Percentiles rank a stretch among this genome's conserved stretches.
These are phyloP conservation scores for Podila epicladia DNA, from an alignment of 192 early-diverging fungal species.

Conservation along the genomic window DNA sequence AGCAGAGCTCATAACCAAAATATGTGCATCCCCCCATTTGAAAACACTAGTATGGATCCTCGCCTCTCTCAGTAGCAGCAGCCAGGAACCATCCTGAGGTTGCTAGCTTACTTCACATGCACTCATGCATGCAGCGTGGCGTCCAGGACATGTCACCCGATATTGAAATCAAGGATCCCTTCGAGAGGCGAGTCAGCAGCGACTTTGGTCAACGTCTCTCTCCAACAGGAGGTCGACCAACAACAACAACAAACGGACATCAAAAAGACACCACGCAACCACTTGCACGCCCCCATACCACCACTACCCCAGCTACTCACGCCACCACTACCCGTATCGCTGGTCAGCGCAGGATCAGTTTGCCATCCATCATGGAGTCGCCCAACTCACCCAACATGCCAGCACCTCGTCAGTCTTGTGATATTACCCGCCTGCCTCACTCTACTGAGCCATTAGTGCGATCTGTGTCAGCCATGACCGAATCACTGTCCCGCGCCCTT, in stretches of 20 bases:
- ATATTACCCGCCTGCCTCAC: conserved; percentile 32
- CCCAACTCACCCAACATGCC: conserved; percentile 30
- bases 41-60: conserved; percentile 56
- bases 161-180: conserved; percentile 17
- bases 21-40: too few relatives aligned
- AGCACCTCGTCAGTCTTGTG: conserved; percentile 42
- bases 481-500: conserved; percentile 1
- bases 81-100: conserved; percentile 65
- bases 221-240: not conserved
- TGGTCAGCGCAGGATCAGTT: conserved; percentile 38
- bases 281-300: not conserved
- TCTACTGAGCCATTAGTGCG: conserved; percentile 41
- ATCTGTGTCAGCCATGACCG: conserved; percentile 22
- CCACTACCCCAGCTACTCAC: not conserved
- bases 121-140: conserved; percentile 48
- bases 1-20: not conserved
- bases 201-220: conserved; percentile 19
- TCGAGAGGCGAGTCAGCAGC: conserved; percentile 24
- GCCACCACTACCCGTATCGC: conserved; percentile 4
- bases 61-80: conserved; percentile 59
- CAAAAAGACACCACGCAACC: conserved; percentile 13
- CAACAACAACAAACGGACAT: conserved; percentile 3
- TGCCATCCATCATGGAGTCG: conserved; percentile 39
- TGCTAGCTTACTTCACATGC: conserved; percentile 35
- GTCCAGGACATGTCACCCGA: conserved; percentile 43